These are phyloP conservation scores for Silene coronaria DNA, from an alignment of 179 eudicot species.

Conservation along the genomic window DNA sequence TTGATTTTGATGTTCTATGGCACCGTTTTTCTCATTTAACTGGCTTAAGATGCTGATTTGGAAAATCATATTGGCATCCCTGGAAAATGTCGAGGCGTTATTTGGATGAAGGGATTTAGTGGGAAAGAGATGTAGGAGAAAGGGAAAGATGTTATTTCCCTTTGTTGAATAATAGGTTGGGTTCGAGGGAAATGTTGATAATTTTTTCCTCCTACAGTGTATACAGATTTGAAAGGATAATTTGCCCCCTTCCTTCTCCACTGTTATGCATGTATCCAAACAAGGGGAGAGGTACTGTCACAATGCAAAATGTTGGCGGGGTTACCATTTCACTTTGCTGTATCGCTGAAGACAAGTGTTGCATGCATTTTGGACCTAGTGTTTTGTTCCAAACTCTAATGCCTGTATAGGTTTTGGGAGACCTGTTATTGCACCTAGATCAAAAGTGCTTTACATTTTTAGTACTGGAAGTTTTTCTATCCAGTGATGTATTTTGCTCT, in stretches of 20 bases:
- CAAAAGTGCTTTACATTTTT: neutral
- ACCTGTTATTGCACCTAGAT: slow-evolving; percentile 5
- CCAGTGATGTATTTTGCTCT: neutral
- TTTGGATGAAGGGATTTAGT: no score
- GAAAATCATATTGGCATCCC: neutral
- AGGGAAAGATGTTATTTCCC: no score
- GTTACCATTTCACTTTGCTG: neutral
- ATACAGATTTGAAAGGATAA: no score
- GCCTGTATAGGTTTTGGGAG: neutral
- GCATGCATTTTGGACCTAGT: neutral
- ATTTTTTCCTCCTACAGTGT: no score
- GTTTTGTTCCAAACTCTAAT: neutral
- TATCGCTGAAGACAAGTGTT: neutral
- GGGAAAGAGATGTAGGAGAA: no score
- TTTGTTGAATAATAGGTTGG: no score
- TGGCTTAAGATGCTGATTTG: neutral
- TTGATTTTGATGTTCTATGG: neutral
- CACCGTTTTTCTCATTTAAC: neutral
- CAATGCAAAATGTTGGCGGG: neutral
- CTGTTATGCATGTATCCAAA: no score
- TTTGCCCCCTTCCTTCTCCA: no score
- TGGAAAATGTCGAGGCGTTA: no score
- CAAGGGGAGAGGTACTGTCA: neutral
- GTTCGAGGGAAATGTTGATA: no score
- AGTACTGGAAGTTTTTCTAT: neutral